Conservation (phyloP, 495 filamentous ascomycete species). For the Schizothecium vesticola region DNA sequence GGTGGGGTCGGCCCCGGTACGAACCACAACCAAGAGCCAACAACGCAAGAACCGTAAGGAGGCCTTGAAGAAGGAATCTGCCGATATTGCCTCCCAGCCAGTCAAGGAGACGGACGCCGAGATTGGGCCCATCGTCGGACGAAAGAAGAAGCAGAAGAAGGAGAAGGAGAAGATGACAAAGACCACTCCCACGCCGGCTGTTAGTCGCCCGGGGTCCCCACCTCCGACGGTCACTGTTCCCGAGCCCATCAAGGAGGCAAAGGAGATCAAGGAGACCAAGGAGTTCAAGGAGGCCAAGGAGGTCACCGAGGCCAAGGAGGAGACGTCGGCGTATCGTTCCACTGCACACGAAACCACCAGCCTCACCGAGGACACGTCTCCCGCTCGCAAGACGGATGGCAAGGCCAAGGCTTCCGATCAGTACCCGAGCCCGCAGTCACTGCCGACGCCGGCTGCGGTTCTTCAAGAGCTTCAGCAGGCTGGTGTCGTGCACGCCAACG, state of each 20-base stretch:
- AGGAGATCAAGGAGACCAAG: slow-evolving; percentile 28
- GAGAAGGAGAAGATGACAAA: slow-evolving; percentile 38
- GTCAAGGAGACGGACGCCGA: slow-evolving; percentile 60
- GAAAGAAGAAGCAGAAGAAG: slow-evolving; percentile 92
- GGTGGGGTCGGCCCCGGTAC: slow-evolving; percentile 70
- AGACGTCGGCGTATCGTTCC: slow-evolving; percentile 28
- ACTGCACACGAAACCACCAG: slow-evolving; percentile 31
- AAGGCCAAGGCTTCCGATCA: slow-evolving; percentile 11
- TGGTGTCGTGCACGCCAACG: slow-evolving; percentile 17
- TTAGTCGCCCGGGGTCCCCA: slow-evolving; percentile 35
- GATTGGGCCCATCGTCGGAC: slow-evolving; percentile 71
- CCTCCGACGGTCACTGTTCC: slow-evolving; percentile 27
- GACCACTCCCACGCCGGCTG: slow-evolving; percentile 25
- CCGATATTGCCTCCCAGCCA: slow-evolving; percentile 41
- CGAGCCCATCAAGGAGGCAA: slow-evolving; percentile 29
- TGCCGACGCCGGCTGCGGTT: slow-evolving; percentile 33
- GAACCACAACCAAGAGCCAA: slow-evolving; percentile 83
- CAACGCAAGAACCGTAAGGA: slow-evolving; percentile 82
- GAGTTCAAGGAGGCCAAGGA: slow-evolving; percentile 19
- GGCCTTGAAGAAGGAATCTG: slow-evolving; percentile 54
- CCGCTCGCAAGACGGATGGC: slow-evolving; percentile 7
- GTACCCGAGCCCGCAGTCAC: slow-evolving; percentile 15
- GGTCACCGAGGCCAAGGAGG: slow-evolving; percentile 11
- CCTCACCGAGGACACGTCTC: slow-evolving; percentile 22
- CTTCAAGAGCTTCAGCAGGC: slow-evolving; percentile 30